Conservation (phyloP, 2,329 filamentous ascomycete species). For the Ceratocystis lukuohia region DNA sequence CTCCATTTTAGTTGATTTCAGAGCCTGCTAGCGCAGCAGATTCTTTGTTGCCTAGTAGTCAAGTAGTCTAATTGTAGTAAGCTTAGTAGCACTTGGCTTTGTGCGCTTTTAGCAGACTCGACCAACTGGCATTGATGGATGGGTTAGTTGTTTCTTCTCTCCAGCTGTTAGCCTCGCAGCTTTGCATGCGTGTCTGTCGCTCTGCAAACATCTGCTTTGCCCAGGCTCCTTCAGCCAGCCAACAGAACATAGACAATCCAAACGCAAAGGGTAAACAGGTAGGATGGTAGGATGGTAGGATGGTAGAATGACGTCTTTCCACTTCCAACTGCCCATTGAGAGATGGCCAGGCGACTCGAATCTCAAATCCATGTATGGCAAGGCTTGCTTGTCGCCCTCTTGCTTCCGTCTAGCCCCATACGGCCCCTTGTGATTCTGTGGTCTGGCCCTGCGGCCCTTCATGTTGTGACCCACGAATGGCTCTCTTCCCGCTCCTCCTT, state of each 20-base stretch:
- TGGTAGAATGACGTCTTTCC: neutral
- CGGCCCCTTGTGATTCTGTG: neutral
- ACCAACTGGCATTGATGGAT: neutral
- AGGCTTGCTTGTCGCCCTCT: neutral
- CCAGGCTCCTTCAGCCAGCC: neutral
- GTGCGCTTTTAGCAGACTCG: neutral
- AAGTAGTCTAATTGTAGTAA: too few relatives aligned
- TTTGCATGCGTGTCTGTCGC: neutral
- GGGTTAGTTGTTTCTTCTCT: neutral
- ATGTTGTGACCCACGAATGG: neutral
- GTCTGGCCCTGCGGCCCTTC: neutral
- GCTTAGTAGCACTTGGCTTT: too few relatives aligned
- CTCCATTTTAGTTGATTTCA: too few relatives aligned
- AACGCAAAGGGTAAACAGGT: neutral
- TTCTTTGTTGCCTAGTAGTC: too few relatives aligned
- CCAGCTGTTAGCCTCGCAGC: neutral
- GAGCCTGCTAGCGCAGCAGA: too few relatives aligned
- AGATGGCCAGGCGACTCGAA: neutral
- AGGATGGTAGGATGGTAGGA: neutral
- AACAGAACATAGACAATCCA: neutral
- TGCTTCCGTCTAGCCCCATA: neutral
- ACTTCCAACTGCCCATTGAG: neutral
- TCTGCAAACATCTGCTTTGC: neutral
- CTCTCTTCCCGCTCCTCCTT: neutral
- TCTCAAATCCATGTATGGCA: neutral